Evolutionary conservation across 2,329 filamentous ascomycete species (phyloP).

Genomic region (Neopestalotiopsis sp.): DNA sequence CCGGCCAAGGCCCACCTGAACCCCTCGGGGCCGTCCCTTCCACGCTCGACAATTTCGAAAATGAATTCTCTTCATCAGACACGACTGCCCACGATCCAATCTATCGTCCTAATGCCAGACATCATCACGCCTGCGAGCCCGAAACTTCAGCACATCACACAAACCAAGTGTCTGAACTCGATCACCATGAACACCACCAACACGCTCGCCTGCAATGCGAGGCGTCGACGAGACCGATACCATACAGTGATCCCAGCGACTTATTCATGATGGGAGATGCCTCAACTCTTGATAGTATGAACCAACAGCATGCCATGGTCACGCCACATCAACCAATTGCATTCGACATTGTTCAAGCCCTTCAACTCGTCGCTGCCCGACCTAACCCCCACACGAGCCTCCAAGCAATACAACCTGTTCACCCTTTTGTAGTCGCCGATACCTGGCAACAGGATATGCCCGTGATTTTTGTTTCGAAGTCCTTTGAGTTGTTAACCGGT

Average conservation of each 20-base stretch:
- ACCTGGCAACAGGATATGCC: slow-evolving; percentile 80
- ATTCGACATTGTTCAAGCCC: slow-evolving; percentile 84
- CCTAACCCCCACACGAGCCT: slow-evolving; percentile 83
- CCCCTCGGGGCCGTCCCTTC: not conserved
- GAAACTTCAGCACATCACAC: not conserved
- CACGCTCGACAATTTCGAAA: not conserved
- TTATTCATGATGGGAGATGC: too few relatives aligned
- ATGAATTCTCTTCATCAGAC: not conserved
- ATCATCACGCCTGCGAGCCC: not conserved
- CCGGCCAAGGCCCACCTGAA: not conserved
- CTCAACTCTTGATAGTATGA: too few relatives aligned
- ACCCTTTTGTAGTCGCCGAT: slow-evolving; percentile 90
- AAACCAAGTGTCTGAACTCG: not conserved
- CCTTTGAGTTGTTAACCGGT: slow-evolving; percentile 89
- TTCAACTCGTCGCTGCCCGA: slow-evolving; percentile 79
- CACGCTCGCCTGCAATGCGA: too few relatives aligned
- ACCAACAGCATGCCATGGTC: not conserved
- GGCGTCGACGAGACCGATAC: too few relatives aligned
- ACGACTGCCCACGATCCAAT: not conserved
- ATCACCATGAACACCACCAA: too few relatives aligned
- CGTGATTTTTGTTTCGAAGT: slow-evolving; percentile 90
- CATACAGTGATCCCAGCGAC: too few relatives aligned
- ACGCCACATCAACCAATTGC: not conserved
- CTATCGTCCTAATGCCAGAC: not conserved
- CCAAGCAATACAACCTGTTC: slow-evolving; percentile 87